Base-by-base conservation (phyloP, 2,329 filamentous ascomycete species). In the Fusarium sp. region DNA sequence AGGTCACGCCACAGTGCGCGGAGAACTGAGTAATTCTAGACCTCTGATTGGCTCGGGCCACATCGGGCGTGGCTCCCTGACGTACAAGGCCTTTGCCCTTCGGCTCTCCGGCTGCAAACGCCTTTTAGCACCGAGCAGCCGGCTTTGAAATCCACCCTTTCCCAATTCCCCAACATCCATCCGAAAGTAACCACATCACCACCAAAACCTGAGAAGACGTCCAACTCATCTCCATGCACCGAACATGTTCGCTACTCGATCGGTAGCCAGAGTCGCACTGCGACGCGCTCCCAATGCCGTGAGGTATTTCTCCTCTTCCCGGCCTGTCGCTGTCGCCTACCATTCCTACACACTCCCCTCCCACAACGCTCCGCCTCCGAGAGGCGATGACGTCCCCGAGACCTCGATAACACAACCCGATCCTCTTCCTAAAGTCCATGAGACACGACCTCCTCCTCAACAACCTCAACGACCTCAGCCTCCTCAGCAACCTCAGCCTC, bases 331-430 rank as follows among this genome's bases (percentile, higher is more conserved):
- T 56, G 65, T 79, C 38, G 81, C 85, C 63, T 90, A 89, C 80
- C 88, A 89, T 72, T 84, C 87, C 60, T 89, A 90, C 73, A 82
- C 86, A 18, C 83, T 89, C 37, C 85, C 83, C 59, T 78, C 86
- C 5, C 84, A 82, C 54, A 80, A 82, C 18, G 77, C 86, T 18
- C 79, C 84, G 50, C 79, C 82, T 20, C 82, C 85, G 18, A 82
- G 84, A 66, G 85, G 83, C 76, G 84, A 85, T 67, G 82, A 83
- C 57, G 81, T 85, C 24, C 82, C 84, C 59, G 85, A 87, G 74
- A 85, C 85, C 20, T 85, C 88, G 16, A 86, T 88, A 73, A 80
- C 85, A 16, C 84, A 83, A 62, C 84, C 86, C 31, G 80, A 84
- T 37, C 76, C 81, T 20, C 78, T 88, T 24, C 87, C 87, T n/a